Base-by-base conservation (phyloP, 352 stramenopile species). In the Pythium folliculosum region DNA sequence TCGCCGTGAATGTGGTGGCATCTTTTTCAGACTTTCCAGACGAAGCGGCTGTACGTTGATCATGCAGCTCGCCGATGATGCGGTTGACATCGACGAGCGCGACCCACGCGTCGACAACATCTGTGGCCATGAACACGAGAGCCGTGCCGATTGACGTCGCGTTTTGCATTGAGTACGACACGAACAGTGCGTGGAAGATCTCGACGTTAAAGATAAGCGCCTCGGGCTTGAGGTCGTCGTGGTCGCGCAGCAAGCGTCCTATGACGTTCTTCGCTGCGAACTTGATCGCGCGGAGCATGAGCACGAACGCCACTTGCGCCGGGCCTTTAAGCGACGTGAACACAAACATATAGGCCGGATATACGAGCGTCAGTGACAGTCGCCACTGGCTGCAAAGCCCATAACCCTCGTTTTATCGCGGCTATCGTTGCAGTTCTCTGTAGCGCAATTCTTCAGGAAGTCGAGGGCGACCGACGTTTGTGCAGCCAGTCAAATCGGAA, bases 401-500 rank as follows among this genome's bases (percentile, higher is more conserved):
- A 14, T 56, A n/a, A n/a, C n/a, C n/a, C n/a, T n/a, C n/a, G n/a
- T n/a, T n/a, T n/a, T n/a, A n/a, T n/a, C n/a, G n/a, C n/a, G n/a
- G n/a, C n/a, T 32, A 32, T 32, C 27, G 27, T 2, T 32, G 27
- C 27, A 32, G 27, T 32, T 32, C 27, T n/a, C n/a, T n/a, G 27
- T 6, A 48, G 16, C 43, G 5, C 17, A 16, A 21, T 22, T 16
- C 16, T 5, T 48, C 43, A 48, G 43, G 14, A 19, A 22, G 1
- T 48, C 16, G 43, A 21, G 3, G 43, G 13, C 16, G 44, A 50
- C 6, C 8, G 5, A 30, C 6, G 3, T 4, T 25, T 25, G 19
- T 19, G 44, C 14, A 73, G 50, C 67, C 67, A 70, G 14, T 45
- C 44, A 25, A 73, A 73, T 10, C 27, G 48, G 54, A 73, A 70